A percentile compares a stretch with the other conserved stretches of the same genome.
Evolutionary conservation across 768 basidiomycete species (phyloP).

Genomic region (Kwoniella pini): DNA sequence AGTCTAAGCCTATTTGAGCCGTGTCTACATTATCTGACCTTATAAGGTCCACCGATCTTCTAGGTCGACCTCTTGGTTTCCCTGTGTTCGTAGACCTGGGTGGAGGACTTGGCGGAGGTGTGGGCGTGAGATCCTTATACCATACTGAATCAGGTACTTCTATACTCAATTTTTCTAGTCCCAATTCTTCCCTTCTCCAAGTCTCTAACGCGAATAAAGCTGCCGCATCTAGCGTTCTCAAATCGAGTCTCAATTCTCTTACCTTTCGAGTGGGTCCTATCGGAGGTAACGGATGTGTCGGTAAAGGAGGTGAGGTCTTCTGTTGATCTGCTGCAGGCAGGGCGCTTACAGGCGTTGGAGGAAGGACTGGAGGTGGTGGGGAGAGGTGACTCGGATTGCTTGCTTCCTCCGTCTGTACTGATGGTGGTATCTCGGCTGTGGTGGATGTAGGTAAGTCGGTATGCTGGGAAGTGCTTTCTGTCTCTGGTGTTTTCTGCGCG

Average conservation of each 20-base stretch:
- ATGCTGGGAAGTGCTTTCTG: too few relatives aligned
- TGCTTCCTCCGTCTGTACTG: neutral
- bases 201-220: slow-evolving; percentile 40
- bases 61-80: slow-evolving; percentile 8
- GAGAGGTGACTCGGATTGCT: too few relatives aligned
- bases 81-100: neutral
- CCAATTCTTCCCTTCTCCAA: slow-evolving; percentile 35
- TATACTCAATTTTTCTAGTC: slow-evolving; percentile 33
- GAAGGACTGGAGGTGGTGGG: neutral
- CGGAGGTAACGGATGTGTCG: slow-evolving; percentile 29
- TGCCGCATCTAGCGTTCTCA: slow-evolving; percentile 38
- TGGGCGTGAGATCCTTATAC: slow-evolving; percentile 31
- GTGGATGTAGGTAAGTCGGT: too few relatives aligned
- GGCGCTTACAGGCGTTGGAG: neutral
- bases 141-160: slow-evolving; percentile 39
- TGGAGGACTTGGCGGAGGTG: slow-evolving; percentile 19
- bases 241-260: slow-evolving; percentile 40
- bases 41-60: neutral
- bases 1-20: too few relatives aligned
- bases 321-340: too few relatives aligned
- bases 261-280: slow-evolving; percentile 31
- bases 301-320: slow-evolving; percentile 16
- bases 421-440: neutral
- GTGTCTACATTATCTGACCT: neutral
- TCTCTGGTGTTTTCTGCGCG: neutral